Conservation (phyloP, 192 early-diverging fungal genomes). For the Helicostylum pulchrum region DNA sequence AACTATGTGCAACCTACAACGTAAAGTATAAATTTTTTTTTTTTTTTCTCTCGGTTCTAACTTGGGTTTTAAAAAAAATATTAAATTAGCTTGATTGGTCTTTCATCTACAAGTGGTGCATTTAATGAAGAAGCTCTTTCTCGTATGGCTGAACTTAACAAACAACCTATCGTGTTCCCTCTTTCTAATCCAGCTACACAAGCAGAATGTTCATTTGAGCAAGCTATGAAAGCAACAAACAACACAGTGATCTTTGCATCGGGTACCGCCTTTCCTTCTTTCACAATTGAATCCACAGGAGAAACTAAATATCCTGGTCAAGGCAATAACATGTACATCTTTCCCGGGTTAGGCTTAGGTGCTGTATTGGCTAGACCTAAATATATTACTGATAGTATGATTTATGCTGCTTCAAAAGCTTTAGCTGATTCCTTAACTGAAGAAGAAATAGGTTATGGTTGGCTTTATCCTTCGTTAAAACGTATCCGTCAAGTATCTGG, state of each 20-base stretch:
- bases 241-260: slow-evolving; percentile 93
- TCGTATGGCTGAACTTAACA: slow-evolving; percentile 76
- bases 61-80: not conserved
- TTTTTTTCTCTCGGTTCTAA: not conserved
- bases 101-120: slow-evolving; percentile 76
- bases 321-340: slow-evolving; percentile 97
- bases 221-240: slow-evolving; percentile 85
- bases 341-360: slow-evolving; percentile 92
- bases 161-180: slow-evolving; percentile 89
- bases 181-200: slow-evolving; percentile 86
- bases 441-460: slow-evolving; percentile 65
- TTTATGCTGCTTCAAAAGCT: slow-evolving; percentile 76
- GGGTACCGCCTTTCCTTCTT: slow-evolving; percentile 92
- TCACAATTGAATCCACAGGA: slow-evolving; percentile 60
- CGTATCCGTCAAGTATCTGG: slow-evolving; percentile 87
- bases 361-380: slow-evolving; percentile 70
- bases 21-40: slow-evolving; percentile 1
- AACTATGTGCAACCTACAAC: slow-evolving; percentile 87
- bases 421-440: slow-evolving; percentile 71
- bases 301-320: slow-evolving; percentile 69
- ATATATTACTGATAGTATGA: slow-evolving; percentile 77
- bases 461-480: slow-evolving; percentile 82
- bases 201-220: slow-evolving; percentile 94
- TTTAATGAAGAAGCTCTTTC: slow-evolving; percentile 71
- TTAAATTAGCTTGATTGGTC: slow-evolving; percentile 66